Base-by-base conservation (phyloP, 2,329 filamentous ascomycete genomes). In the Phaeosphaeria sp. region DNA sequence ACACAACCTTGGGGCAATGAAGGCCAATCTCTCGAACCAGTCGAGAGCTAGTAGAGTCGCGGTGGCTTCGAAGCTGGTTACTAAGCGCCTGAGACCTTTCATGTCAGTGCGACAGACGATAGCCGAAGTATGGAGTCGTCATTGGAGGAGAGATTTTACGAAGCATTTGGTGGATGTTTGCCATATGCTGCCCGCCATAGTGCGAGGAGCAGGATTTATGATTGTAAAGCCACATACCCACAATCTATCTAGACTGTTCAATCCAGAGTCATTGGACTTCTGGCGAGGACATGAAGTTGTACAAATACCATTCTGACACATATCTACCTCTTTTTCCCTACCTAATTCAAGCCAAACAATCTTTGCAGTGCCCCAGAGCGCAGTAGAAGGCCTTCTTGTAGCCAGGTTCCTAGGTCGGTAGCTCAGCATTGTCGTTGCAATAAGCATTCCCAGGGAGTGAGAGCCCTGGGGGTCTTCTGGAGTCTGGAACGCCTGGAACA, bases 371-470 rank as follows among this genome's bases (percentile, higher is more conserved):
- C 2, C 8, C 42, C 18, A 22, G 4, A 11, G 8, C 13, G 42
- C 18, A 22, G 42, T 22, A 20, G 22, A 11, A 20, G 42, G 36
- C 17, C 36, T 15, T 6, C 42, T 4, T 11, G 22, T 11, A 22
- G 21, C 18, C 18, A 47, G 43, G 27, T 17, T 17, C 6, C 6
- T 42, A 30, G 20, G 24, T 4, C 30, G 8, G 40, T 1, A 45
- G 50, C 27, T 53, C 39, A 56, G 62, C 40, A 59, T 15, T 66
- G 74, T 74, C 68, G 74, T 76, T 54, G 64, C 65, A 72, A 69
- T 74, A 76, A 76, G 74, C 73, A 69, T 74, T 72, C 56, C 53
- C 60, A 61, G 61, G 58, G 54, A 57, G 51, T 56, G 51, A 53
- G 49, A 56, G 55, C 61, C 57, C 57, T 64, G 59, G 58, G 59